Evolutionary conservation across 495 filamentous ascomycete genomes (phyloP), one percentile per base, ranked within the genome.

Genomic region (Penicillium egyptiacum): DNA sequence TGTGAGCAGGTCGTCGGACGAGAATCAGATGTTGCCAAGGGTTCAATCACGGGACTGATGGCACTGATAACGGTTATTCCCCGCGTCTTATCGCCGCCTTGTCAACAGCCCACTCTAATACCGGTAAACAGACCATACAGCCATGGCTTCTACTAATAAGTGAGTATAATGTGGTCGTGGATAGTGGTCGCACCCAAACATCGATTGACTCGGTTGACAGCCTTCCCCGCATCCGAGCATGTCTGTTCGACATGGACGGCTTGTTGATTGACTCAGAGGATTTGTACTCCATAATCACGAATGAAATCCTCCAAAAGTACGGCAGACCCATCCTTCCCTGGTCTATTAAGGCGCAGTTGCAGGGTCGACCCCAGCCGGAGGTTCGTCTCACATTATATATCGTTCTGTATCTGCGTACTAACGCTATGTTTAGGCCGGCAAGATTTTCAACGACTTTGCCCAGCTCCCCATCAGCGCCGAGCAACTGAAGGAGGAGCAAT

Each of bases 241-340:
- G 92, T 75, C 86, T 99, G 56, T 99, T 99, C 68, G 94, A 98
- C 79, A 96, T 98, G 92, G 94, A 98, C 69, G 94, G 94, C 42
- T 86, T 98, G 26, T 81, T 98, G 19, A 86, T 98, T 59, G 86
- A 98, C 73, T 90, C 90, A 16, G 94, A 99, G 66, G 95, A 99
- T 70, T 81, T 88, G 55, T 98, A 98, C 77, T 94, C 90, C 0
- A 69, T 82, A 23, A 88, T 87, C 71, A 88, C 90, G 26, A 96
- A 98, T 72, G 72, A 83, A 37, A 81, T 98, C 40, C 87, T 99
- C 7, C 75, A 78, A 40, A 82, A 88, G 66, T 87, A 92, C 69
- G 81, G 81, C 56, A 85, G 84, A 35, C 85, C 88, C 8, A 62
- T 72, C 19, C 78, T 99, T 5, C 93, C 94, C 2, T 99, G 94